phyloP scores from a whole-genome alignment of 1,284 basidiomycete genomes.

The Cryptococcus jaspeensis region DNA sequence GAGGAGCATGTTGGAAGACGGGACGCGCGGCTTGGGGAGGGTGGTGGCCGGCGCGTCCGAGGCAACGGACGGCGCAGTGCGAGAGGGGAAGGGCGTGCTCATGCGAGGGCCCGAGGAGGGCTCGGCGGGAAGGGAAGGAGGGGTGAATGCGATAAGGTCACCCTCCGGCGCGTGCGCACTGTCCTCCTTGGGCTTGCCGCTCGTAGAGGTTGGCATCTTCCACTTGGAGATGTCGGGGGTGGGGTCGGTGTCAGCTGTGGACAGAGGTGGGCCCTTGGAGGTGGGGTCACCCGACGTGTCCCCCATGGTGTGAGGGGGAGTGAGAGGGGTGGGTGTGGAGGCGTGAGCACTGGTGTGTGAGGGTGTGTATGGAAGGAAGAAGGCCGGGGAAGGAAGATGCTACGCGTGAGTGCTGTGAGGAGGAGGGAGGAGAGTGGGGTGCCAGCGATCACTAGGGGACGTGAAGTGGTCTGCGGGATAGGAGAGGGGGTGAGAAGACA shows the following conservation, averaged over 20 bases:
- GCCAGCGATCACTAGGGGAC: background rate
- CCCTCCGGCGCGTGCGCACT: background rate
- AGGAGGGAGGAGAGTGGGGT: too few relatives aligned
- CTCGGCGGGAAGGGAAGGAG: background rate
- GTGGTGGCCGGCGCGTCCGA: background rate
- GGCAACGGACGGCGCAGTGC: background rate
- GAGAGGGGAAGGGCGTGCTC: constrained; percentile 1
- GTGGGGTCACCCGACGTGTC: constrained; percentile 4
- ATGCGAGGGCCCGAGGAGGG: constrained; percentile 2
- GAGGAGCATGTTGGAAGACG: constrained; percentile 2
- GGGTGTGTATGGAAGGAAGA: background rate
- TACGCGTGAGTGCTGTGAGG: background rate
- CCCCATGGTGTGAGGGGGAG: constrained; percentile 7
- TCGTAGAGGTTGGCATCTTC: background rate
- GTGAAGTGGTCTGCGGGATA: background rate
- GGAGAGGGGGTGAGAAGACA: background rate
- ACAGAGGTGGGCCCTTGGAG: background rate
- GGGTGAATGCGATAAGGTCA: too few relatives aligned
- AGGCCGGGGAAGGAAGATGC: background rate
- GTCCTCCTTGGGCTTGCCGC: background rate
- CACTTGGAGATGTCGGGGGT: background rate
- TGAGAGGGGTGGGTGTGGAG: background rate
- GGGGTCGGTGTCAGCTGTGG: background rate
- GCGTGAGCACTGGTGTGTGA: too few relatives aligned
- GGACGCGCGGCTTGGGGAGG: constrained; percentile 1